Base-by-base conservation (phyloP, 192 early-diverging fungal genomes). In the Coemansia guatemalensis region DNA sequence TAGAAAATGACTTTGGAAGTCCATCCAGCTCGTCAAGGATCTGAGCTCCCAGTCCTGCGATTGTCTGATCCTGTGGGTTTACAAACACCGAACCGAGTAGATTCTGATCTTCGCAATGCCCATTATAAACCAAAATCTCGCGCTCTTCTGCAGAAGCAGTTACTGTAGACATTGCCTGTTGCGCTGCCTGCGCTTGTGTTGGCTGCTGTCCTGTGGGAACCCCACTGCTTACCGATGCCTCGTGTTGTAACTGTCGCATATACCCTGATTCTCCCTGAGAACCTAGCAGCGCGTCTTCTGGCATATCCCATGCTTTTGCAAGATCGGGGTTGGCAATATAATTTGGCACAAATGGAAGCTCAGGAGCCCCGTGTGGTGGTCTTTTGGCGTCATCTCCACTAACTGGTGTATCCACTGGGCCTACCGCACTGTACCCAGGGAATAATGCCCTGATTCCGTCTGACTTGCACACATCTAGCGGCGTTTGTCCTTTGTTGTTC, bases 251-350 rank as follows among this genome's bases (percentile, higher is more conserved):
- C 30, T 70, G 68, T 21, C 60, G 77, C 47, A 69, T 53, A 50
- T 67, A 65, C 1, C 67, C 66, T 20, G 75, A 78, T 21, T 78
- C 77, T 25, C 61, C 64, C 22, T 70, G 64, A 14, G n/a, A 22
- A 23, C 60, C 21, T 24, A 67, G n/a, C 27, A 70, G 20, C 8
- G 61, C 69, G 21, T 70, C 84, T 4, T 88, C 87, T 1, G 89
- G 89, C 50, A 85, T 58, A 17, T 80, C 80, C 89, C 89, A 90
- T 0, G 84, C 71, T 65, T 88, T 88, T 26, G 82, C 74, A n/a
- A 90, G 74, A 26, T 90, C 87, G 0, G 89, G 89, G 14, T 88
- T 75, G 23, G 75, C 67, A 27, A 90, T 65, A 48, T 90, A 90
- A 27, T 83, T 84, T 30, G 89, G 88, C 2, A 85, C 67, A 62